Conservation (phyloP, 345 rosid species). For the Sisymbrium altissimum region DNA sequence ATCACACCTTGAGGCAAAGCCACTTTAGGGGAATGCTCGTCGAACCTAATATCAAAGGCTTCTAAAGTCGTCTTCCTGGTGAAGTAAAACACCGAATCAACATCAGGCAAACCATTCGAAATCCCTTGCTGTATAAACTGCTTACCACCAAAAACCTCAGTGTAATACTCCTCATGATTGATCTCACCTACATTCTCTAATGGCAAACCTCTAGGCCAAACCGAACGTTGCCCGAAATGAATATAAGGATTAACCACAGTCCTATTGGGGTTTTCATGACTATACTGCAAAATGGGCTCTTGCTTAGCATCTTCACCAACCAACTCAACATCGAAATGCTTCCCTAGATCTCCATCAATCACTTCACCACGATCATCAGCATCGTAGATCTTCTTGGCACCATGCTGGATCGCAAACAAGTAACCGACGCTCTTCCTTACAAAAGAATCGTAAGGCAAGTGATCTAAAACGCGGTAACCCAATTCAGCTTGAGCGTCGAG, state of each 20-base stretch:
- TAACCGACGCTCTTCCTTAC: slow-evolving; percentile 89
- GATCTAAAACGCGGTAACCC: slow-evolving; percentile 71
- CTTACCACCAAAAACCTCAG: slow-evolving; percentile 91
- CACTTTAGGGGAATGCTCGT: slow-evolving; percentile 86
- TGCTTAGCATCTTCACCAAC: slow-evolving; percentile 84
- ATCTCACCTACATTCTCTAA: slow-evolving; percentile 91
- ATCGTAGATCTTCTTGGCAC: slow-evolving; percentile 91
- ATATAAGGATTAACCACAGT: slow-evolving; percentile 86
- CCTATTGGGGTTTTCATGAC: slow-evolving; percentile 75
- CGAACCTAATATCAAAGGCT: slow-evolving; percentile 87
- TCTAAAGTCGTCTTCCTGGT: slow-evolving; percentile 79
- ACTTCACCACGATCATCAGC: slow-evolving; percentile 93
- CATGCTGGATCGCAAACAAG: slow-evolving; percentile 93
- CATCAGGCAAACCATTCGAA: slow-evolving; percentile 95
- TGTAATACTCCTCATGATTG: slow-evolving; percentile 84
- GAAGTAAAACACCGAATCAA: slow-evolving; percentile 95
- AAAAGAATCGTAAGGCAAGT: slow-evolving; percentile 83
- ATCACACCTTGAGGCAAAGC: slow-evolving; percentile 92
- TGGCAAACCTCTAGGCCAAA: slow-evolving; percentile 99
- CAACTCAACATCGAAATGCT: slow-evolving; percentile 87
- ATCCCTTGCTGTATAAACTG: slow-evolving; percentile 97
- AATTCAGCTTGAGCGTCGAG: slow-evolving; percentile 79
- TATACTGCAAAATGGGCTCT: slow-evolving; percentile 76
- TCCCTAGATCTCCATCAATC: slow-evolving; percentile 77
- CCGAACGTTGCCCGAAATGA: slow-evolving; percentile 95